Percentiles rank a stretch among this genome's conserved stretches.
Evolutionary conservation across 805 yeast species (phyloP).

Genomic region (Cyberlindnera xishuangbannaensis): DNA sequence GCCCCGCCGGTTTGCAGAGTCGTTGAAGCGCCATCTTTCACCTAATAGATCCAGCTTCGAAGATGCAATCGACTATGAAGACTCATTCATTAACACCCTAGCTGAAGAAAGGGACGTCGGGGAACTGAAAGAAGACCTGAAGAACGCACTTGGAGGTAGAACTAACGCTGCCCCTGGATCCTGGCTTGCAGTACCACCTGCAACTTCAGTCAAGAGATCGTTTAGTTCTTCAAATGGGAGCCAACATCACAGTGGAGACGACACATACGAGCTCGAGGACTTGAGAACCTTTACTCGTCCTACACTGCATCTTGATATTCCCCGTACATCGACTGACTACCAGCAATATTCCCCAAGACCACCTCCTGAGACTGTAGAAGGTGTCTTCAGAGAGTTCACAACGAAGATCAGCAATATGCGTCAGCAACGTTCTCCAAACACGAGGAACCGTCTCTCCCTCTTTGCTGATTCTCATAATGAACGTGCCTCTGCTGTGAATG

Average conservation of each 20-base stretch:
- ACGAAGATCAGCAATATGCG: conserved; percentile 8
- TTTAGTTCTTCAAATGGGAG: too few species aligned
- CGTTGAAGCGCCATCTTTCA: too few species aligned
- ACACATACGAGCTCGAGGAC: conserved; percentile 7
- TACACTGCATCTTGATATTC: conserved; percentile 3
- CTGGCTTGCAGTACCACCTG: conserved; percentile 14
- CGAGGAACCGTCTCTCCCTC: too few species aligned
- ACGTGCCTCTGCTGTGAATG: not conserved
- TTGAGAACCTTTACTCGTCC: not conserved
- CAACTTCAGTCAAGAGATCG: too few species aligned
- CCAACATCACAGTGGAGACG: conserved; percentile 1
- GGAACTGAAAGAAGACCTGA: conserved; percentile 17
- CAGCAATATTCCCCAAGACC: conserved; percentile 5
- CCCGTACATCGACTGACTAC: not conserved
- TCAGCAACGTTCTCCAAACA: conserved; percentile 7
- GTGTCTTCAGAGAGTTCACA: conserved; percentile 12
- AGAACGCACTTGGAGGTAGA: conserved; percentile 16
- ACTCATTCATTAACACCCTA: too few species aligned
- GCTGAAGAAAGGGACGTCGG: too few species aligned
- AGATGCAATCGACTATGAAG: too few species aligned
- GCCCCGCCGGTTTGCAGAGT: too few species aligned
- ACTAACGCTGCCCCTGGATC: conserved; percentile 12
- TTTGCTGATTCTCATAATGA: conserved; percentile 1
- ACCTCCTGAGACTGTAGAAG: conserved; percentile 13
- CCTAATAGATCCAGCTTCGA: too few species aligned